Percentiles rank a stretch among this genome's conserved stretches.
phyloP scores from a whole-genome alignment of 2,329 filamentous ascomycete genomes.

The Ceratocystis colombiana region DNA sequence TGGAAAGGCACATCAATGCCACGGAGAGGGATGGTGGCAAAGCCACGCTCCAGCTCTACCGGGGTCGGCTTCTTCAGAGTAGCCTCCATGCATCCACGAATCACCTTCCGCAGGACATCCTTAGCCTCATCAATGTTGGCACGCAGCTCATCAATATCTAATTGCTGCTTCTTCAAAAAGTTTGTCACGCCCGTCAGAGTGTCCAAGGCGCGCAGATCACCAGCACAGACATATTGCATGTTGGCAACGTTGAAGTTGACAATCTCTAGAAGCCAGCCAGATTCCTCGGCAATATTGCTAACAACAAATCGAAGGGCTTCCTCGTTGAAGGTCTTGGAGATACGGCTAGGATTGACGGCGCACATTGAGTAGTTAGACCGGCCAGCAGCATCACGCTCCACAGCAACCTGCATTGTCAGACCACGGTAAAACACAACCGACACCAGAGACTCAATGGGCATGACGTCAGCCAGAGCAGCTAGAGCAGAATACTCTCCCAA shows the following conservation, averaged over 20 bases:
- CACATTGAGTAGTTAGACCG: conserved; percentile 99
- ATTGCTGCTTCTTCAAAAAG: conserved; percentile 91
- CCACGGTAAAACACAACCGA: conserved; percentile 99
- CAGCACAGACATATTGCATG: conserved; percentile 64
- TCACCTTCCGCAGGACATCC: conserved; percentile 79
- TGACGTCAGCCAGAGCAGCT: conserved; percentile 90
- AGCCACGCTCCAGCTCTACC: conserved; percentile 83
- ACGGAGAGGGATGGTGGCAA: conserved; percentile 90
- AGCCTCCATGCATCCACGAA: conserved; percentile 74
- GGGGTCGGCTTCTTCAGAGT: conserved; percentile 83
- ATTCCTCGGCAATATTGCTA: conserved; percentile 86
- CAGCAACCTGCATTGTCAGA: conserved; percentile 97
- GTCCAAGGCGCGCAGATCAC: conserved; percentile 60
- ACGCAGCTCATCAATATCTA: conserved; percentile 91
- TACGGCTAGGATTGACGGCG: conserved; percentile 94
- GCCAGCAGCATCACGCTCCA: conserved; percentile 85
- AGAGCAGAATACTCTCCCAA: conserved; percentile 96
- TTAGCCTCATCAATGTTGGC: conserved; percentile 86
- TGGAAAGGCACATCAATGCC: conserved; percentile 99
- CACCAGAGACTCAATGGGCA: conserved; percentile 98
- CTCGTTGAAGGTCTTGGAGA: conserved; percentile 98
- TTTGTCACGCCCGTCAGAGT: conserved; percentile 74
- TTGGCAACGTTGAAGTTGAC: conserved; percentile 88
- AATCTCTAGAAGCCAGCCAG: conserved; percentile 93
- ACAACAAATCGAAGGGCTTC: conserved; percentile 94